Evolutionary conservation across 345 rosid genomes (phyloP).

Genomic region (Acer campestre): DNA sequence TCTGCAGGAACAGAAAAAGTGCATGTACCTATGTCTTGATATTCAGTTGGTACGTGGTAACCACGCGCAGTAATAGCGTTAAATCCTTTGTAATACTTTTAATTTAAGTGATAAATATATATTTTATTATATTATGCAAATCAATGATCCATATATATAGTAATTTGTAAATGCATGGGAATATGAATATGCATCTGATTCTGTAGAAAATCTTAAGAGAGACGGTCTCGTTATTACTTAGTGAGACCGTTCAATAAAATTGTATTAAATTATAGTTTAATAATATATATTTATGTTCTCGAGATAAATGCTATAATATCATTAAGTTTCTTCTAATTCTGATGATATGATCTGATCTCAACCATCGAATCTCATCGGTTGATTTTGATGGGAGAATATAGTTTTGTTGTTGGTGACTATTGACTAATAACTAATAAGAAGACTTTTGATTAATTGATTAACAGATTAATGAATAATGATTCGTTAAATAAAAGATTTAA

Average conservation of each 20-base stretch:
- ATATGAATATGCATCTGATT: neutral
- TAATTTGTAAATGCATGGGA: neutral
- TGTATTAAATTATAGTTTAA: too few species aligned
- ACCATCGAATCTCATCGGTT: neutral
- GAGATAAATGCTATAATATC: too few species aligned
- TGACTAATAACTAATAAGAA: neutral
- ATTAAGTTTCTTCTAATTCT: neutral
- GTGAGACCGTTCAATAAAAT: too few species aligned
- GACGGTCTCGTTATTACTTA: too few species aligned
- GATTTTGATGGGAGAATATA: neutral
- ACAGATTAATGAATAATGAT: neutral
- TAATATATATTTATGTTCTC: too few species aligned
- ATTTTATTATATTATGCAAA: neutral
- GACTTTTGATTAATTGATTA: neutral
- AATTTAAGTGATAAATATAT: neutral
- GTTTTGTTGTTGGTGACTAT: neutral
- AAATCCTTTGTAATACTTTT: neutral
- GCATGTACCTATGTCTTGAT: conserved; percentile 9
- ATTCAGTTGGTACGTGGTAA: conserved; percentile 30
- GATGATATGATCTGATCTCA: conserved; percentile 4
- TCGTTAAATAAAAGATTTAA: neutral
- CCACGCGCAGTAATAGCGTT: neutral
- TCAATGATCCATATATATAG: neutral
- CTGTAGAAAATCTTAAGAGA: too few species aligned
- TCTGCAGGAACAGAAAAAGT: conserved; percentile 25